Conservation (phyloP, 257 asterid genomes). For the Solanum bulbocastanum region DNA sequence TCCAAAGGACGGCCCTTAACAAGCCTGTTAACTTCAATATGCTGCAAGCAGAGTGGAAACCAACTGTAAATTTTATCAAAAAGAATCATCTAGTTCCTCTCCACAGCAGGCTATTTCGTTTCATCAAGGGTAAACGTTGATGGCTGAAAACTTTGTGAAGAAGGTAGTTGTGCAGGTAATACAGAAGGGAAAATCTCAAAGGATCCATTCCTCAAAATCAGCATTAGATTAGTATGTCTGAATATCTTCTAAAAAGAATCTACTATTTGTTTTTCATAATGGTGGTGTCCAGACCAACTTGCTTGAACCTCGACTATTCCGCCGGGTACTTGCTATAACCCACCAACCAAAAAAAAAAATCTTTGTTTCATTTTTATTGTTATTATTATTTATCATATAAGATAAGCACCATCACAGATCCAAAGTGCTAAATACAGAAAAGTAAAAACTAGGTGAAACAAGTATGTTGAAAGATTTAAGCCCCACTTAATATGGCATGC, state of each 20-base stretch:
- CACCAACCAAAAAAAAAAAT: not conserved
- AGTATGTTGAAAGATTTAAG: not conserved
- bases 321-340: not conserved
- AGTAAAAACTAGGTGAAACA: not conserved
- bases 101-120: not conserved
- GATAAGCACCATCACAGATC: not conserved
- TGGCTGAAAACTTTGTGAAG: not conserved
- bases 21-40: constrained; percentile 85
- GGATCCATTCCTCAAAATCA: not conserved
- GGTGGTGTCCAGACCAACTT: not conserved
- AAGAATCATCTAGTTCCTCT: not conserved
- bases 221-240: not conserved
- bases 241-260: not conserved
- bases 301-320: not conserved
- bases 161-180: not conserved
- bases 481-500: not conserved
- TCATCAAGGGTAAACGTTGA: not conserved
- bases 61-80: not conserved
- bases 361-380: not conserved
- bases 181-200: not conserved
- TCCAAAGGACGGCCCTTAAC: constrained; percentile 90
- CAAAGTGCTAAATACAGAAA: not conserved
- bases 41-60: constrained; percentile 36
- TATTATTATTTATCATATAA: not conserved
- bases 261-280: not conserved